Evolutionary conservation across 306 rosid genomes (phyloP), one percentile per base, ranked within the genome.

Genomic region (Cucumis melo): DNA sequence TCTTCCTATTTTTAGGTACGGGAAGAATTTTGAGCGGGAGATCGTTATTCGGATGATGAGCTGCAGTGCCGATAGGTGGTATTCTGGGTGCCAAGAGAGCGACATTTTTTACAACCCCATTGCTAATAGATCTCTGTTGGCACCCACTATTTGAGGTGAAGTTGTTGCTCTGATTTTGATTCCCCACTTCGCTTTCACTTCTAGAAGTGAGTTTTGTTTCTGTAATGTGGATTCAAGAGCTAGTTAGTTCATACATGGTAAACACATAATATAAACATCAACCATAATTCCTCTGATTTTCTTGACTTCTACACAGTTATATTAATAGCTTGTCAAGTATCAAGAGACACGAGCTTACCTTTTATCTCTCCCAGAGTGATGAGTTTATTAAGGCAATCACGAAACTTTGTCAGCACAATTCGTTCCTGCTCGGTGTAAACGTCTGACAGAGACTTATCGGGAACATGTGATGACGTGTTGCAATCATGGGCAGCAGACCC

Each of bases 341-440:
- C 20, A 83, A 72, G 71, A 50, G 73, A 51, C 59, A 74, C 67
- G 8, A 79, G 87, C 91, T 92, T 87, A 82, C 99, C 99, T 60
- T 88, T 94, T 74, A 88, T 87, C 86, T 91, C 97, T 80, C 96
- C 99, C 77, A 85, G 87, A 12, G 92, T 84, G 78, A 94, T 89
- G 84, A 94, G 89, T 83, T 86, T 86, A 82, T 92, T 85, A 71
- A 92, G 96, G 78, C 89, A 89, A 73, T 92, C 96, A 65, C 99
- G 90, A 77, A 95, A 89, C 83, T 81, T 88, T 7, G 89, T 87
- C 84, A 95, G 68, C 38, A 92, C 96, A 38, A 84, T 79, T 81
- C 87, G 85, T 86, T 92, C 99, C 88, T 90, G 99, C 81, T 90
- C 96, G 8, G 85, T 85, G 75, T 87, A 89, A 66, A 82, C 83